phyloP scores from a whole-genome alignment of 768 basidiomycete genomes.

The Phanerodontia chrysosporium region DNA sequence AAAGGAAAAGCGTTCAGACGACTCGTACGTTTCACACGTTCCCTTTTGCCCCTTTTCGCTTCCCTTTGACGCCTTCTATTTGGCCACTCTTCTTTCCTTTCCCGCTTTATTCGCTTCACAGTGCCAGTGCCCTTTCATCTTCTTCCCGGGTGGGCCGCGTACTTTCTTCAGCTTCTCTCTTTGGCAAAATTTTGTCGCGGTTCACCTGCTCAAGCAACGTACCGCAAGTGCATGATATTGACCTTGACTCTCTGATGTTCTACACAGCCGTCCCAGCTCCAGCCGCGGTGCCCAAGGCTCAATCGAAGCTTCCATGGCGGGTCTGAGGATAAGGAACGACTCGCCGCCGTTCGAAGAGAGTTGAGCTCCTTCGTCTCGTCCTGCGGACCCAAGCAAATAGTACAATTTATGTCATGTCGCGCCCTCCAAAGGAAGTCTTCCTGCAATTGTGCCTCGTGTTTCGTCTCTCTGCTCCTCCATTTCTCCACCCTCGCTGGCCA shows the following conservation, averaged over 20 bases:
- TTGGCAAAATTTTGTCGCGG: neutral
- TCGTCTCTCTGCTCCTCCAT: neutral
- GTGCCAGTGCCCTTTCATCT: constrained; percentile 1
- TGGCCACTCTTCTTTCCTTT: constrained; percentile 4
- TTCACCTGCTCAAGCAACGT: constrained; percentile 3
- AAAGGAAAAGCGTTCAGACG: constrained; percentile 32
- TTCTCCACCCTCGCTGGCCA: neutral
- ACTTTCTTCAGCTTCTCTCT: neutral
- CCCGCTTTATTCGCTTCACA: neutral
- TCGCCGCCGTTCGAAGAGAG: constrained; percentile 8
- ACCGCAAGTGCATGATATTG: neutral
- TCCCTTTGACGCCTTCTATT: constrained; percentile 1
- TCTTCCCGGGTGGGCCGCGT: too few species aligned
- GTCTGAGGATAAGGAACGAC: constrained; percentile 17
- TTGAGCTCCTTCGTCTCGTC: constrained; percentile 2
- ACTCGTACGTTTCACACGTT: constrained; percentile 21
- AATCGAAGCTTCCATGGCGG: constrained; percentile 23
- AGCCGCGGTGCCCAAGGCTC: constrained; percentile 25
- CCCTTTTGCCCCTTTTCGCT: constrained; percentile 1
- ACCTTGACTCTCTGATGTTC: neutral
- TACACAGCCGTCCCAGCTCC: constrained; percentile 20
- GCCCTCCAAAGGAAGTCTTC: neutral
- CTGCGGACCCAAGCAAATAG: neutral
- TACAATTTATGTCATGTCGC: too few species aligned
- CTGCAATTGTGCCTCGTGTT: neutral